A percentile compares a stretch with the other conserved stretches of the same genome.
Evolutionary conservation across 164 flowering plant species (phyloP).

Genomic region (Sextonia rubra): DNA sequence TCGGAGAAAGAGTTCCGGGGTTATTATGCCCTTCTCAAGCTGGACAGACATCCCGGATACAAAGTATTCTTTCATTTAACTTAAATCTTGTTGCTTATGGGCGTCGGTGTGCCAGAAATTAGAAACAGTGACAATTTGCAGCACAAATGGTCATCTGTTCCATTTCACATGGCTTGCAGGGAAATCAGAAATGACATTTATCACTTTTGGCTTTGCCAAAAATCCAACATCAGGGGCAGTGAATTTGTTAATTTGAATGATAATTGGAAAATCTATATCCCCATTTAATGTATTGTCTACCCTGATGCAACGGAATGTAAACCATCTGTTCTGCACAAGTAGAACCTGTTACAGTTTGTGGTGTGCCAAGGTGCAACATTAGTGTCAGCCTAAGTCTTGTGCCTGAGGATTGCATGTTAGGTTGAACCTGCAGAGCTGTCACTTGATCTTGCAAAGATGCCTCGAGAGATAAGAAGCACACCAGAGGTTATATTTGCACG

Average conservation of each 20-base stretch:
- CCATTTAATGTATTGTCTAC: background rate
- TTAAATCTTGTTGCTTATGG: background rate
- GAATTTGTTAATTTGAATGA: too few species aligned
- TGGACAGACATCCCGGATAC: conserved; percentile 98
- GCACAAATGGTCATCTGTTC: too few species aligned
- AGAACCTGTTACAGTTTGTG: background rate
- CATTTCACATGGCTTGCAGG: too few species aligned
- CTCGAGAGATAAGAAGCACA: conserved; percentile 74
- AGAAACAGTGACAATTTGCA: background rate
- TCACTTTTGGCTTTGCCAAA: too few species aligned
- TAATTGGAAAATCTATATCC: too few species aligned
- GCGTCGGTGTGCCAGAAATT: background rate
- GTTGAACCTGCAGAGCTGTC: conserved; percentile 99
- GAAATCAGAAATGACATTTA: too few species aligned
- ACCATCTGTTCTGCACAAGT: background rate
- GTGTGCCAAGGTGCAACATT: background rate
- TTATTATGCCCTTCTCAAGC: conserved; percentile 96
- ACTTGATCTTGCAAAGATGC: conserved; percentile 98
- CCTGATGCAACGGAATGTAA: background rate
- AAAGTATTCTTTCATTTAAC: conserved; percentile 39
- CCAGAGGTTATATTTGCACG: conserved; percentile 93
- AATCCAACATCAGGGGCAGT: too few species aligned
- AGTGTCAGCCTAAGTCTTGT: background rate
- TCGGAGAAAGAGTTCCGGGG: conserved; percentile 96
- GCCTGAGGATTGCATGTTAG: conserved; percentile 32